Evolutionary conservation across 768 basidiomycete genomes (phyloP), one percentile per base, ranked within the genome.

Genomic region (Suillus hirtellus): DNA sequence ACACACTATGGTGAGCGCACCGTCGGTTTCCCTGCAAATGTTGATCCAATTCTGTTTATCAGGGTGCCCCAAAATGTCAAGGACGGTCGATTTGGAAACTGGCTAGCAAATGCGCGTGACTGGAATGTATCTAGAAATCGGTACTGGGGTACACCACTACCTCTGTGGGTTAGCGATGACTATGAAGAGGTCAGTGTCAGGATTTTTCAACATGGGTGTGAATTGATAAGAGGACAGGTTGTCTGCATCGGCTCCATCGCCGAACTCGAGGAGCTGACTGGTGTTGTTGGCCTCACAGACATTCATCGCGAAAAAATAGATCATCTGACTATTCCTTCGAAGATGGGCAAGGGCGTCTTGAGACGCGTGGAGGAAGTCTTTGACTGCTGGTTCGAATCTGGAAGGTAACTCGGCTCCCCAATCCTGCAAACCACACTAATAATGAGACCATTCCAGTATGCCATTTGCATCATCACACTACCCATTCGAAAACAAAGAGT

Each of bases 341-440:
- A 89, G 72, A 78, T 86, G 73, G 96, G 96, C 60, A 96, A 93
- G 69, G 96, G 96, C 17, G 76, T 77, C 12, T 78, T 99, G 27
- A 92, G 84, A 76, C 89, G 97, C 56, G 83, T 98, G n/a, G 93
- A 97, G 64, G 97, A 99, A 75, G 95, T 99, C 43, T 99, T 99
- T 72, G 97, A 99, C 73, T 99, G 97, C 72, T 99, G 97, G 97
- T 99, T 99, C 72, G 97, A 99, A 78, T 99, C 96, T 4, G 97
- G 97, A 79, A 95, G 92, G 95, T 95, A 67, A 85, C 69, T 42
- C 55, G 4, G 10, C 12, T 3, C 10, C 19, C 62, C 43, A 31
- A 34, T 53, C 7, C n/a, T 43, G 55, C 44, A 38, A 10, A 40
- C n/a, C 15, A 42, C 17, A 59, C 11, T 49, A 34, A 47, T 61